Evolutionary conservation across 1,284 basidiomycete species (phyloP).

Genomic region (Leucoagaricus sp.): DNA sequence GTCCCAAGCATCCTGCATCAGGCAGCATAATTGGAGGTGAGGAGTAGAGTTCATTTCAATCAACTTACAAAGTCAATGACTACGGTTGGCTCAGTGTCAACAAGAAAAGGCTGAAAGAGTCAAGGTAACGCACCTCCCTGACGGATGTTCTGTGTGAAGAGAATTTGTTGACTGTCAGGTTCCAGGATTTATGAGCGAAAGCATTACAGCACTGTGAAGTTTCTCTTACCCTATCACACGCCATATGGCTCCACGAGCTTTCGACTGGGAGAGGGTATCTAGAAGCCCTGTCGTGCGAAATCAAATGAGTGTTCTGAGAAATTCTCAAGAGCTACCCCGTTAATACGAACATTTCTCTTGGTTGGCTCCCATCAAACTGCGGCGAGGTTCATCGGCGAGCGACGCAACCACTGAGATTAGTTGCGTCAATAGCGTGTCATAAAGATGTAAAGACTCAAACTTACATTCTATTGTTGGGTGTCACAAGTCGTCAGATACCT

Average conservation of each 20-base stretch:
- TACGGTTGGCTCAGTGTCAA: not conserved
- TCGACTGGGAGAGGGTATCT: constrained; percentile 48
- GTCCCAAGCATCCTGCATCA: constrained; percentile 58
- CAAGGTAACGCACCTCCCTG: constrained; percentile 40
- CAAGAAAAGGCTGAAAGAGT: not conserved
- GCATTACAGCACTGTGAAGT: no score
- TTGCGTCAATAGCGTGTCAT: not conserved
- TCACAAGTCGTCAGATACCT: not conserved
- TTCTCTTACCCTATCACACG: constrained; percentile 51
- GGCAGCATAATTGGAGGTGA: constrained; percentile 14
- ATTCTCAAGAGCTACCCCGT: not conserved
- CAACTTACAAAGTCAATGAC: not conserved
- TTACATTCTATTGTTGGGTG: constrained; percentile 29
- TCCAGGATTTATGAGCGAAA: not conserved
- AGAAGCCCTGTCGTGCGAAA: constrained; percentile 50
- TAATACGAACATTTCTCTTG: constrained; percentile 53
- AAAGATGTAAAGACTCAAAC: not conserved
- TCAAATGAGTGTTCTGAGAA: not conserved
- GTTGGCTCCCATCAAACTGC: constrained; percentile 57
- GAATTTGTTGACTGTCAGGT: constrained; percentile 50
- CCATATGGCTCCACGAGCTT: constrained; percentile 56
- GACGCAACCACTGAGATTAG: constrained; percentile 38
- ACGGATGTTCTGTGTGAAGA: constrained; percentile 52
- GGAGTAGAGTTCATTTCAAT: not conserved
- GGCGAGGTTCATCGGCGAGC: constrained; percentile 33